These are phyloP conservation scores for Stentor coeruleus DNA, from an alignment of 73 alveolate genomes.

Conservation along the genomic window DNA sequence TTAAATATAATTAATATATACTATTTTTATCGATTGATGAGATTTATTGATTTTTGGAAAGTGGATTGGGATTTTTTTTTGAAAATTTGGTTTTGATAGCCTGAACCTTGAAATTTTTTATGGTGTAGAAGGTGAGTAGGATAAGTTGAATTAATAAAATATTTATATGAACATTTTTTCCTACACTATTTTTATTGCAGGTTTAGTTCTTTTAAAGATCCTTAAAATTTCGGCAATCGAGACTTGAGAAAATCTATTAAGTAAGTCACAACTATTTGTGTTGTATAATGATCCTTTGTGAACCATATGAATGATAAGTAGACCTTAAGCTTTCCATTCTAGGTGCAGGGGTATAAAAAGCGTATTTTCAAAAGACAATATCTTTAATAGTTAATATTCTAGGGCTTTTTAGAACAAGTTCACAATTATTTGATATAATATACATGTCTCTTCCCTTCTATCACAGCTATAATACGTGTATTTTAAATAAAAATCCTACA, in stretches of 20 bases:
- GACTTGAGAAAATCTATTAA: background rate
- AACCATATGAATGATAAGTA: constrained; percentile 1
- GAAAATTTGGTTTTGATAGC: too few species aligned
- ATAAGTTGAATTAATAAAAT: too few species aligned
- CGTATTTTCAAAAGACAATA: background rate
- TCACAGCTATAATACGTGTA: background rate
- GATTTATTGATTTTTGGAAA: too few species aligned
- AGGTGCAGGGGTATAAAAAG: background rate
- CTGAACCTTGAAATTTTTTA: too few species aligned
- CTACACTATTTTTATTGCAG: too few species aligned
- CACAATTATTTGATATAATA: constrained; percentile 32
- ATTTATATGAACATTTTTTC: too few species aligned
- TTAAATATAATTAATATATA: too few species aligned
- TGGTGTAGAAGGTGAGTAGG: too few species aligned
- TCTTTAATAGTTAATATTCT: background rate
- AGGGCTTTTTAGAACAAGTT: background rate
- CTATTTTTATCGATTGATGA: too few species aligned
- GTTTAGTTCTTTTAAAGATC: background rate
- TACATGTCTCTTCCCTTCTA: constrained; percentile 35
- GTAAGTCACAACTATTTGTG: constrained; percentile 1
- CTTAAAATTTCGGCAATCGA: background rate
- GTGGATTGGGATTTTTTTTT: too few species aligned
- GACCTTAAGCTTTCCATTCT: background rate
- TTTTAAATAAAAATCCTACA: background rate
- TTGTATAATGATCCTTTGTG: background rate